Base-by-base conservation (phyloP, 1,284 basidiomycete genomes). In the Microbotryum intermedium region DNA sequence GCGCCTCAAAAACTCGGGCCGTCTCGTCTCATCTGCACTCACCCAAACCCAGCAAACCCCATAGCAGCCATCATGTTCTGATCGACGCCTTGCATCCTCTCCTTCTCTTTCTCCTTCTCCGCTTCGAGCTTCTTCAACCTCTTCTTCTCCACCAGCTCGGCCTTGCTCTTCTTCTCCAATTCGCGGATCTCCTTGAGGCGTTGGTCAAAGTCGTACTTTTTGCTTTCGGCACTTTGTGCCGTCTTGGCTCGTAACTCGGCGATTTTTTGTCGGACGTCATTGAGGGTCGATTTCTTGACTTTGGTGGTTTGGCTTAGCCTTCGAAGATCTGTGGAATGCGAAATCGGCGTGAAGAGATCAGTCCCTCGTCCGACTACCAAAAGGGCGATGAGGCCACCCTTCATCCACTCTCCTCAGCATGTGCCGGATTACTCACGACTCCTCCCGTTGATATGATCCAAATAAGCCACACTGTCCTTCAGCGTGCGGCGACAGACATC, bases 401-500 rank as follows among this genome's bases (percentile, higher is more conserved):
- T 18, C 13, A 29, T 28, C n/a, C 11, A 45, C 25, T 25, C 10
- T 46, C 2, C 21, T n/a, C 29, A 18, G 13, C 26, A 21, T 20
- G 23, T 28, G 6, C 34, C 21, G 26, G 42, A 9, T 25, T 54
- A 84, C 90, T 73, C 74, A 95, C 92, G 95, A 63, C 85, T 84
- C 77, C 92, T 82, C 52, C 89, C 86, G 75, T 98, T 99, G 59
- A 99, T 84, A 74, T 99, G 95, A 74, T 98, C 94, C 53, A 99
- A 79, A 74, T 97, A 98, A 2, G 84, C 88, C 28, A 86, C 81
- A 61, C 85, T 93, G 73, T 98, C 94, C 75, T 95, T 97, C 76
- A 90, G 89, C 23, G 88, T 95, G 67, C 90, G 80, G 69, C 84
- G 86, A 74, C 92, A 97, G 10, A 86, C 77, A 71, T 93, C 90